Percentiles rank a stretch among this genome's conserved stretches.
Evolutionary conservation across 176 grass and related monocot species (phyloP).

Genomic region (Luzula sylvatica): DNA sequence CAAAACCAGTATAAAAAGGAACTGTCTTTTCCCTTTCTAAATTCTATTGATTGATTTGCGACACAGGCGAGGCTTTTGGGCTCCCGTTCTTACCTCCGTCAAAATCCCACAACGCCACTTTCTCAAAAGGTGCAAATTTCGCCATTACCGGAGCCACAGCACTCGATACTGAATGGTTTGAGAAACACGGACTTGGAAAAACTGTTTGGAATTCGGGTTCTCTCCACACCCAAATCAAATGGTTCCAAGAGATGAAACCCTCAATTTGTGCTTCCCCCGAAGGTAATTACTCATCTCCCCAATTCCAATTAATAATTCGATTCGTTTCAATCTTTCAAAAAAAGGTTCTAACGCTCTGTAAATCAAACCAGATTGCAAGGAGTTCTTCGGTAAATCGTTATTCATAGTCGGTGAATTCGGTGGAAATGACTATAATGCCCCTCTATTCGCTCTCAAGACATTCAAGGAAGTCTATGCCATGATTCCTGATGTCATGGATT

Average conservation of each 20-base stretch:
- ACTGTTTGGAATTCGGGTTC: constrained; percentile 69
- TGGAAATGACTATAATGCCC: constrained; percentile 79
- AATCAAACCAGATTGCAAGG: constrained; percentile 38
- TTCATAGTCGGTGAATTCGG: constrained; percentile 80
- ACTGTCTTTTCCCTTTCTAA: neutral
- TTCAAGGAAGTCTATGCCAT: constrained; percentile 43
- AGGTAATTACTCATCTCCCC: constrained; percentile 30
- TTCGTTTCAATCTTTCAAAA: too few relatives aligned
- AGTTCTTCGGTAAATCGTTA: constrained; percentile 48
- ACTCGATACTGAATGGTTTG: constrained; percentile 65
- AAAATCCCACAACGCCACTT: constrained; percentile 45
- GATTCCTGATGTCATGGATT: constrained; percentile 72
- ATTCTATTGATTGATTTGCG: neutral
- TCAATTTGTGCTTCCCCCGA: constrained; percentile 52
- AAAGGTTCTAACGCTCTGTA: neutral
- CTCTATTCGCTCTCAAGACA: constrained; percentile 47
- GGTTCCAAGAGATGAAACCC: constrained; percentile 78
- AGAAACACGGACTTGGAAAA: constrained; percentile 35
- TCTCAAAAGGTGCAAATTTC: constrained; percentile 73
- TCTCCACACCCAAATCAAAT: constrained; percentile 77
- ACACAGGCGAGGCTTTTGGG: constrained; percentile 56
- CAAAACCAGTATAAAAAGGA: neutral
- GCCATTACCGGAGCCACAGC: constrained; percentile 89
- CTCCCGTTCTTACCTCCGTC: constrained; percentile 68
- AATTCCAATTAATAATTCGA: neutral